Percentiles rank a stretch among this genome's conserved stretches.
phyloP scores from a whole-genome alignment of 2,329 filamentous ascomycete genomes.

The Pyrenochaeta sp. region DNA sequence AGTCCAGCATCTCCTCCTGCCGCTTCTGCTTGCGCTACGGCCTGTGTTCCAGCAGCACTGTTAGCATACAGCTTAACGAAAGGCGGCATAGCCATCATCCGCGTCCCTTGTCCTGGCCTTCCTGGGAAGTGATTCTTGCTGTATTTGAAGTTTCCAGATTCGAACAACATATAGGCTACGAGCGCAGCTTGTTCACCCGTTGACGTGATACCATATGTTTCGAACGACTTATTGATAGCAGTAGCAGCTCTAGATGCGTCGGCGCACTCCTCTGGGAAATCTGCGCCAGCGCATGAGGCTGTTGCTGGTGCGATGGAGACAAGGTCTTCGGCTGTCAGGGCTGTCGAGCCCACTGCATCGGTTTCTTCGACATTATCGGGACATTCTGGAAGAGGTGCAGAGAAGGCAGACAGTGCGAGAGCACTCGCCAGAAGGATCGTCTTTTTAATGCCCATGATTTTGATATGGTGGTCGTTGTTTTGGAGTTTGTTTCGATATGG shows the following conservation, averaged over 20 bases:
- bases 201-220: slow-evolving; percentile 63
- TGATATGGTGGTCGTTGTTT: slow-evolving; percentile 6
- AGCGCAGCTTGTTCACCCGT: slow-evolving; percentile 73
- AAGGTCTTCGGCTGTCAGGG: slow-evolving; percentile 49
- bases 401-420: slow-evolving; percentile 50
- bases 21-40: slow-evolving; percentile 40
- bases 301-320: slow-evolving; percentile 66
- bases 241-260: slow-evolving; percentile 66
- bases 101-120: slow-evolving; percentile 74
- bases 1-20: slow-evolving; percentile 45
- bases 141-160: slow-evolving; percentile 74
- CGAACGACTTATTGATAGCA: slow-evolving; percentile 65
- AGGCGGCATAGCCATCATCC: slow-evolving; percentile 69
- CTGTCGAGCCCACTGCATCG: slow-evolving; percentile 1
- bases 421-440: slow-evolving; percentile 32
- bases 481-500: neutral
- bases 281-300: slow-evolving; percentile 59
- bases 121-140: slow-evolving; percentile 70
- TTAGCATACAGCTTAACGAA: slow-evolving; percentile 66
- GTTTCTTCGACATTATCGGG: slow-evolving; percentile 6
- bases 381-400: slow-evolving; percentile 26
- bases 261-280: slow-evolving; percentile 65
- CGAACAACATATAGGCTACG: slow-evolving; percentile 74
- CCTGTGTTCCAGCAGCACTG: slow-evolving; percentile 49
- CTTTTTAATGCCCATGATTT: slow-evolving; percentile 37